These are phyloP conservation scores for Penicillium sp. DNA, from an alignment of 2,329 filamentous ascomycete species.

Conservation along the genomic window DNA sequence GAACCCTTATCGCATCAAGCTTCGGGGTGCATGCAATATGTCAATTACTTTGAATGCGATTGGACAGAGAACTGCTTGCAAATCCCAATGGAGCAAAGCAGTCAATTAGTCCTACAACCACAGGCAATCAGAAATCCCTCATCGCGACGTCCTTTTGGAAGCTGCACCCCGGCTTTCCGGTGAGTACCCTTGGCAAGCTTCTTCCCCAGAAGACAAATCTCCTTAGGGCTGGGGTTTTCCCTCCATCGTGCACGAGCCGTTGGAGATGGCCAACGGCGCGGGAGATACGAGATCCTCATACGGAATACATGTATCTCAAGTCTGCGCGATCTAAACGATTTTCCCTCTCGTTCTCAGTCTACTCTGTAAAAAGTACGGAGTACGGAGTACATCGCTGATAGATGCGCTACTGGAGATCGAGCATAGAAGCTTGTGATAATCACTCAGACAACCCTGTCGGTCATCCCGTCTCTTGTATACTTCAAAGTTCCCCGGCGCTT, in stretches of 20 bases:
- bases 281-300: background rate
- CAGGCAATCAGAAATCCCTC: background rate
- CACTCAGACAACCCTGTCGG: background rate
- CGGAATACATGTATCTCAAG: background rate
- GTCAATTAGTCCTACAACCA: background rate
- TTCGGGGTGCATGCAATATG: background rate
- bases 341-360: background rate
- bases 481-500: slow-evolving; percentile 20
- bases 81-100: background rate
- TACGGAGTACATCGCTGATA: no score
- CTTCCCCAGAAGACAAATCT: slow-evolving; percentile 1
- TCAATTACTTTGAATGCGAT: background rate
- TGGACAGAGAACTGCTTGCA: background rate
- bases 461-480: slow-evolving; percentile 6
- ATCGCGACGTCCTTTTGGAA: background rate
- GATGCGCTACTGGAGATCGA: background rate
- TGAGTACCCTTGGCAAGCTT: slow-evolving; percentile 3
- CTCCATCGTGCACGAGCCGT: slow-evolving; percentile 7
- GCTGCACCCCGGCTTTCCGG: slow-evolving; percentile 6
- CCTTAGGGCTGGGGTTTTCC: slow-evolving; percentile 1
- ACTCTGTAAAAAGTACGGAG: background rate
- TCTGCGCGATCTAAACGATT: background rate
- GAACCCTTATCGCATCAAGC: slow-evolving; percentile 6
- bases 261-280: background rate
- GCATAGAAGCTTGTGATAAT: background rate